These are phyloP conservation scores for Alternaria panax DNA, from an alignment of 2,329 filamentous ascomycete species.

Conservation along the genomic window DNA sequence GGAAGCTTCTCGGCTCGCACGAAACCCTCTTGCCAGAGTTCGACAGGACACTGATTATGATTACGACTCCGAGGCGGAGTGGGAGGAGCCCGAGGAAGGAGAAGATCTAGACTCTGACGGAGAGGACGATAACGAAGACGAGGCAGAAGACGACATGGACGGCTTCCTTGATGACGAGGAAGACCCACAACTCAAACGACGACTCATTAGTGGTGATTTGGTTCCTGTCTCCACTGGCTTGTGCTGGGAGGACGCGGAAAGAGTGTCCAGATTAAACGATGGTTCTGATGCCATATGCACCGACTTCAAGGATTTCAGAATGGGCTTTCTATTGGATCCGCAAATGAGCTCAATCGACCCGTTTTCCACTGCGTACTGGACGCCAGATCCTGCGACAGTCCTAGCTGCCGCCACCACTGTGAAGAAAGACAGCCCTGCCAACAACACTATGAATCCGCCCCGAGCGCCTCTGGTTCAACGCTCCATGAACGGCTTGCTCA, in stretches of 20 bases:
- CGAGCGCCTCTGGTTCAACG: constrained; percentile 53
- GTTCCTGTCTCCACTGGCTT: constrained; percentile 81
- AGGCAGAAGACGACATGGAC: constrained; percentile 85
- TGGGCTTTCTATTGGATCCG: constrained; percentile 72
- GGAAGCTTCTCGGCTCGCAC: constrained; percentile 58
- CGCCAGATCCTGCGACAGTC: constrained; percentile 35
- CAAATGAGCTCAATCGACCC: constrained; percentile 75
- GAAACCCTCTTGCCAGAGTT: constrained; percentile 62
- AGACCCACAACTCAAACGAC: constrained; percentile 62
- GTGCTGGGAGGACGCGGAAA: constrained; percentile 74
- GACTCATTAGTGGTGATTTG: constrained; percentile 70
- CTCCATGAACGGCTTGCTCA: constrained; percentile 45
- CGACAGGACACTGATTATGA: constrained; percentile 76
- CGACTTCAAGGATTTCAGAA: constrained; percentile 67
- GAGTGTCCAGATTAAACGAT: constrained; percentile 54
- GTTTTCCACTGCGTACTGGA: constrained; percentile 84
- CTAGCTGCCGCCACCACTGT: constrained; percentile 13
- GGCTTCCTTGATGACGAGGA: constrained; percentile 90
- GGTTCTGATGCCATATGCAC: constrained; percentile 56
- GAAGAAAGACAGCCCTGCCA: constrained; percentile 24
- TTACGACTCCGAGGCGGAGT: constrained; percentile 86
- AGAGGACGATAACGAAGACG: constrained; percentile 72
- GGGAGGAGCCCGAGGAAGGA: constrained; percentile 77
- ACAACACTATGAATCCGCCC: constrained; percentile 50
- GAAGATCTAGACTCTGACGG: constrained; percentile 71